Percentiles rank a stretch among this genome's conserved stretches.
phyloP scores from a whole-genome alignment of 1,284 basidiomycete genomes.

The Coriolopsis trogii region DNA sequence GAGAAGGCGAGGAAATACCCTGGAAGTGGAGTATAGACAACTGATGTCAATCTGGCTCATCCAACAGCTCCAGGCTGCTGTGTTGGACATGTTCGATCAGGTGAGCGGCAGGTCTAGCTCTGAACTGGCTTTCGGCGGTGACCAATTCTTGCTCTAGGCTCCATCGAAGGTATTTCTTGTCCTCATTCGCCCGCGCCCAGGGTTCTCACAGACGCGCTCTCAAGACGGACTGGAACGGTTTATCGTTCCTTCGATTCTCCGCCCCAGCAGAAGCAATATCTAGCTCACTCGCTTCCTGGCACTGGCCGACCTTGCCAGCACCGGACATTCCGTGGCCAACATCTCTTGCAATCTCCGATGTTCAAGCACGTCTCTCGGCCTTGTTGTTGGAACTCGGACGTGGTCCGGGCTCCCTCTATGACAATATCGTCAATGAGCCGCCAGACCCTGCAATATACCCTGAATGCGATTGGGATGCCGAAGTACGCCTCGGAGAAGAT shows the following conservation, averaged over 20 bases:
- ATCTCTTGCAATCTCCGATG: constrained; percentile 26
- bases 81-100: too few species aligned
- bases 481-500: constrained; percentile 41
- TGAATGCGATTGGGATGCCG: constrained; percentile 44
- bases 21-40: too few species aligned
- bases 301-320: constrained; percentile 33
- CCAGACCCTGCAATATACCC: constrained; percentile 37
- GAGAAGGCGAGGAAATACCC: too few species aligned
- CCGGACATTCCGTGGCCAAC: constrained; percentile 35
- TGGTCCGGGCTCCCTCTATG: constrained; percentile 41
- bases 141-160: too few species aligned
- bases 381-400: constrained; percentile 39
- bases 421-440: constrained; percentile 34
- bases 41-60: too few species aligned
- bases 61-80: too few species aligned
- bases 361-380: constrained; percentile 34
- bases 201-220: neutral
- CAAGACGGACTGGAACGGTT: constrained; percentile 30
- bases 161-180: too few species aligned
- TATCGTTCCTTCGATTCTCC: constrained; percentile 31
- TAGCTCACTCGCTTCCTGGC: constrained; percentile 30
- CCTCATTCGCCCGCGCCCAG: too few species aligned
- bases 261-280: constrained; percentile 30
- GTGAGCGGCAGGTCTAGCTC: too few species aligned
- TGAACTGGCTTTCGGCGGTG: too few species aligned